Evolutionary conservation across 2,329 filamentous ascomycete genomes (phyloP).

Genomic region (Calonectria honghensis): DNA sequence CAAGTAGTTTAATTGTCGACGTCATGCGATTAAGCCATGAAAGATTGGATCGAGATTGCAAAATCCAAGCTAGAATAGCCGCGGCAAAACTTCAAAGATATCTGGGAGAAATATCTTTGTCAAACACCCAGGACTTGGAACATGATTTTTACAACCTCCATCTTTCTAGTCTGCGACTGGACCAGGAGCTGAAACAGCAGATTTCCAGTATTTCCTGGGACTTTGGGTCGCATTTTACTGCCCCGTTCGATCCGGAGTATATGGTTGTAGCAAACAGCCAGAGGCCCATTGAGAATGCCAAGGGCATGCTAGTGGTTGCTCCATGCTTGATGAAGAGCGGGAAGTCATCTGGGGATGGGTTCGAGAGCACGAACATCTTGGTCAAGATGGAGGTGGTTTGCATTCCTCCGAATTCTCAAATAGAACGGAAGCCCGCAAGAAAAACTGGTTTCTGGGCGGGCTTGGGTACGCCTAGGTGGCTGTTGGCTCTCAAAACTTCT

Average conservation of each 20-base stretch:
- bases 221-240: neutral
- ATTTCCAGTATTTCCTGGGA: neutral
- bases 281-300: neutral
- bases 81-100: neutral
- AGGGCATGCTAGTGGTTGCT: neutral
- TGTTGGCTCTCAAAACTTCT: neutral
- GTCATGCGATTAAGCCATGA: neutral
- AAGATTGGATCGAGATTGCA: neutral
- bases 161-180: neutral
- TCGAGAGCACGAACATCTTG: neutral
- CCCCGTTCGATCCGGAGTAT: neutral
- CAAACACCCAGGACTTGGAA: neutral
- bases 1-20: neutral
- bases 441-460: neutral
- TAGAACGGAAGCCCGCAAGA: neutral
- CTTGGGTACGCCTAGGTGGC: neutral
- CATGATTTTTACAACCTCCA: neutral
- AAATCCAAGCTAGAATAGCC: neutral
- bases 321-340: neutral
- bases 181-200: neutral
- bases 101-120: neutral
- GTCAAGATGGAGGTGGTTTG: neutral
- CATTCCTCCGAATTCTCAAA: constrained; percentile 4
- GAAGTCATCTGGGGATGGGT: neutral
- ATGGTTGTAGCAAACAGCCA: neutral